phyloP scores from a whole-genome alignment of 495 filamentous ascomycete species.

The Penicillium macrosclerotiorum region DNA sequence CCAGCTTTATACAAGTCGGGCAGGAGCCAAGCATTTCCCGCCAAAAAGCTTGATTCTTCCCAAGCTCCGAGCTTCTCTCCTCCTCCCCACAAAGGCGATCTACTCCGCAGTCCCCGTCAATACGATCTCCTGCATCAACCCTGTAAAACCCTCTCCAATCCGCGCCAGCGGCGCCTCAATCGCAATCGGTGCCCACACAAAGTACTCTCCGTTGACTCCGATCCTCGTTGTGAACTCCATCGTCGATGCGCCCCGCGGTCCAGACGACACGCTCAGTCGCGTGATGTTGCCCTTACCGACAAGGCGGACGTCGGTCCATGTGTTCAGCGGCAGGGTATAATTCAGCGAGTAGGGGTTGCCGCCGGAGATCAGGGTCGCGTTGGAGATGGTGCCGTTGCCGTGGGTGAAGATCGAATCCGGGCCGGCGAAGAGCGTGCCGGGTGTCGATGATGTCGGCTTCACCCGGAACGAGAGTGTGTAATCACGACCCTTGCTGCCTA shows the following conservation, averaged over 20 bases:
- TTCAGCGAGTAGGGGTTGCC: slow-evolving; percentile 46
- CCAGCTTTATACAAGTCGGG: too few relatives aligned
- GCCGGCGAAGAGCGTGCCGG: slow-evolving; percentile 40
- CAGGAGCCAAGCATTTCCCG: too few relatives aligned
- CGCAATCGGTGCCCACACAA: slow-evolving; percentile 45
- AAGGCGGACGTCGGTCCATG: slow-evolving; percentile 40
- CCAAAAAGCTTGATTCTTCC: too few relatives aligned
- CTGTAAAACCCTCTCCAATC: slow-evolving; percentile 37
- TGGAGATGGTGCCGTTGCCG: slow-evolving; percentile 32
- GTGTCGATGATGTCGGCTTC: slow-evolving; percentile 22
- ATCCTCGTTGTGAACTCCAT: slow-evolving; percentile 43
- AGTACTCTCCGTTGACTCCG: slow-evolving; percentile 40
- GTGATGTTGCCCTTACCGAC: slow-evolving; percentile 41
- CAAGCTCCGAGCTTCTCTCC: too few relatives aligned
- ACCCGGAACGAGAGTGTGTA: slow-evolving; percentile 48
- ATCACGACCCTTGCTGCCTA: slow-evolving; percentile 47
- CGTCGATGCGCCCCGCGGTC: slow-evolving; percentile 3
- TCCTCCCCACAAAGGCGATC: too few relatives aligned
- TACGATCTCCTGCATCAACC: slow-evolving; percentile 22
- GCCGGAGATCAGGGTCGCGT: slow-evolving; percentile 44
- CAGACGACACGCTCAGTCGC: slow-evolving; percentile 28
- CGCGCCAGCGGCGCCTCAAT: slow-evolving; percentile 47
- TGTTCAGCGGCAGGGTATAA: slow-evolving; percentile 37
- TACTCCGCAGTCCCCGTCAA: slow-evolving; percentile 7
- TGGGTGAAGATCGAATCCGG: slow-evolving; percentile 43